These are phyloP conservation scores for Hypoxylon rubiginosum DNA, from an alignment of 2,329 filamentous ascomycete species.

Conservation along the genomic window DNA sequence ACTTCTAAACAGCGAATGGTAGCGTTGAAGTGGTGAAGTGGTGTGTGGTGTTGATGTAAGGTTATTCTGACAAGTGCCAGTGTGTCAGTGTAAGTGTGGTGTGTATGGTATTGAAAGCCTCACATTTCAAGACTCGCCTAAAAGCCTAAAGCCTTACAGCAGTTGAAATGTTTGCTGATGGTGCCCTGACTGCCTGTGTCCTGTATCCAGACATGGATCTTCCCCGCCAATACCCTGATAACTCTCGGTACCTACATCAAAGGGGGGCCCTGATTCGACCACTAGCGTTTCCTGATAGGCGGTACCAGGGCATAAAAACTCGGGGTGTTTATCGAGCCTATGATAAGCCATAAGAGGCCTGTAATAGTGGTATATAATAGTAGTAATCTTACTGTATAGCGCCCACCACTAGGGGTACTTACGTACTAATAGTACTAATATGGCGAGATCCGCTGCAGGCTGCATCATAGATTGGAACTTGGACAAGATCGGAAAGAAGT, in stretches of 20 bases:
- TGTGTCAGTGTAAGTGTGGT: not conserved
- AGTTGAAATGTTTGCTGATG: not conserved
- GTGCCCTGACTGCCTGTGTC: too few species aligned
- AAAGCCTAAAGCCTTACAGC: conserved; percentile 16
- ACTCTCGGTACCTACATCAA: conserved; percentile 25
- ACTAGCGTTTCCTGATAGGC: conserved; percentile 7
- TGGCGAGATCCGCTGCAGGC: conserved; percentile 22
- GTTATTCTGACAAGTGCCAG: conserved; percentile 4
- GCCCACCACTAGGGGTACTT: not conserved
- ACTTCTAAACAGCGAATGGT: conserved; percentile 9
- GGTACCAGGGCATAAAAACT: conserved; percentile 16
- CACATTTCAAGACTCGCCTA: not conserved
- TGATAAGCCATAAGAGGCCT: not conserved
- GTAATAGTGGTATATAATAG: not conserved
- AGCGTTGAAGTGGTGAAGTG: conserved; percentile 7
- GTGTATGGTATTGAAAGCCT: not conserved
- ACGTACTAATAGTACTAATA: conserved; percentile 33
- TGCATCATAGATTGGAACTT: conserved; percentile 34
- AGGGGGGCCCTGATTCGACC: conserved; percentile 3
- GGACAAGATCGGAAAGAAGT: conserved; percentile 40
- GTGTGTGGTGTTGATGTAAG: conserved; percentile 13
- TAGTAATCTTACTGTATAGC: conserved; percentile 39
- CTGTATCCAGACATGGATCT: conserved; percentile 12
- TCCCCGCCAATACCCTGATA: conserved; percentile 17
- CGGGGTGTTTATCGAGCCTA: conserved; percentile 8